Percentiles rank a stretch among this genome's conserved stretches.
Evolutionary conservation across 2,329 filamentous ascomycete species (phyloP).

Genomic region (Cladosporium sp.): DNA sequence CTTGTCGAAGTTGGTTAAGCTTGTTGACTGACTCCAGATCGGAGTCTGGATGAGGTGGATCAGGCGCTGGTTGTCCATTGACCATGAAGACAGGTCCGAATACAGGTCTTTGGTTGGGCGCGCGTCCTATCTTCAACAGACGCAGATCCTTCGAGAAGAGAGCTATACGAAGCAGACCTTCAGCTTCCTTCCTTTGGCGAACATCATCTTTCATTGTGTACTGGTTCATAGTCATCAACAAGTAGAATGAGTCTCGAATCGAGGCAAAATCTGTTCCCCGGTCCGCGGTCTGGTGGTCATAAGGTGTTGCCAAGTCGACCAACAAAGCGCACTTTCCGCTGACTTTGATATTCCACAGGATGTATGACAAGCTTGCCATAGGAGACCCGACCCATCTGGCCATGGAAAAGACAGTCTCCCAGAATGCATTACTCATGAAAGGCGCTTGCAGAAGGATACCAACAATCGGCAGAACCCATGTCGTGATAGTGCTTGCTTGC

Average conservation of each 20-base stretch:
- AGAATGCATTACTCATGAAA: slow-evolving; percentile 38
- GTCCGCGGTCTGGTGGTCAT: slow-evolving; percentile 22
- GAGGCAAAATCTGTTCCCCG: slow-evolving; percentile 33
- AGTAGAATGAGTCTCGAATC: slow-evolving; percentile 42
- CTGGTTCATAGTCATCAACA: slow-evolving; percentile 44
- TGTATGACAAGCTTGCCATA: slow-evolving; percentile 34
- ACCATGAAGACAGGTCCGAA: background rate
- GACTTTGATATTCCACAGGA: slow-evolving; percentile 40
- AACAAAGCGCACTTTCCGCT: slow-evolving; percentile 37
- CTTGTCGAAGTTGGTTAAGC: slow-evolving; percentile 32
- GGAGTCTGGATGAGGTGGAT: background rate
- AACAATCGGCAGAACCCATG: slow-evolving; percentile 38
- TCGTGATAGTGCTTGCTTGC: slow-evolving; percentile 34
- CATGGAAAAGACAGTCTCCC: slow-evolving; percentile 34
- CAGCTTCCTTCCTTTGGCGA: slow-evolving; percentile 28
- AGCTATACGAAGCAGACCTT: slow-evolving; percentile 37
- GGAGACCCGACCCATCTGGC: slow-evolving; percentile 36
- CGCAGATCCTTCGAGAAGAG: slow-evolving; percentile 39
- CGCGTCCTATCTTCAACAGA: slow-evolving; percentile 16
- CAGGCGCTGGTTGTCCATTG: background rate
- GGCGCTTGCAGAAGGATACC: slow-evolving; percentile 39
- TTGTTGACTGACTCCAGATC: slow-evolving; percentile 14
- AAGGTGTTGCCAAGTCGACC: slow-evolving; percentile 36
- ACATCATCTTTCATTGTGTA: slow-evolving; percentile 34
- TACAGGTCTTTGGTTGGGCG: background rate